Base-by-base conservation (phyloP, 108 stramenopile species). In the Hondaea fermentalgiana region DNA sequence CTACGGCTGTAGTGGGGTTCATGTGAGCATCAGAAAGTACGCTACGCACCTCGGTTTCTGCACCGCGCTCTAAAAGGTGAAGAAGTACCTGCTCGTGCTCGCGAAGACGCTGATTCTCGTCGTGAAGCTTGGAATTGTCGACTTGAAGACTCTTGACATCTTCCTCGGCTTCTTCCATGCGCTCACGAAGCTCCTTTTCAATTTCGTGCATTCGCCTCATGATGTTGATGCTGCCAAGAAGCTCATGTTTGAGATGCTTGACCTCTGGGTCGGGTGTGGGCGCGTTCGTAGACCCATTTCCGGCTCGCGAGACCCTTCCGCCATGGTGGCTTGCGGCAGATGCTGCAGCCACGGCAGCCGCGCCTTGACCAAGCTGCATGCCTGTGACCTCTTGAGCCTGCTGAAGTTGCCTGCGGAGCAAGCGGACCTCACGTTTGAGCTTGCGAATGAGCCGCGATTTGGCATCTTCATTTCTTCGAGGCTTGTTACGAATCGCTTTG, bases 401-500 rank as follows among this genome's bases (percentile, higher is more conserved):
- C 12, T 47, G 51, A 12, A 83, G 51, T 45, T 83, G 76, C 76
- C 49, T 83, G 3, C 51, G 45, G 19, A 83, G 51, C 8, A 83
- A 45, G n/a, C 28, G 45, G 19, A 83, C 51, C 28, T 83, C 76
- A 0, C 49, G 49, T 12, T 53, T 47, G 45, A 83, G 76, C 51
- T 83, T 83, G 28, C 76, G 76, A 83, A 83, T 83, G n/a, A 83
- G 51, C 51, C 23, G 45, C 14, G 49, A 53, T 23, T 83, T 83
- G n/a, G 76, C 49, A 35, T 83, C 76, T 3, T 83, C 76, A 23
- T 83, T 83, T 23, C 76, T 21, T 47, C 49, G 45, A 12, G 93
- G 93, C 72, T 59, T 17, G 88, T 92, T 93, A 2, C 76, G 87
- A 59, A 93, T 92, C 60, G 60, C 89, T 4, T 88, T 69, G 42